Percentiles rank a stretch among this genome's conserved stretches.
These are phyloP conservation scores for Carex littledalei DNA, from an alignment of 176 grass and related monocot species.

Conservation along the genomic window DNA sequence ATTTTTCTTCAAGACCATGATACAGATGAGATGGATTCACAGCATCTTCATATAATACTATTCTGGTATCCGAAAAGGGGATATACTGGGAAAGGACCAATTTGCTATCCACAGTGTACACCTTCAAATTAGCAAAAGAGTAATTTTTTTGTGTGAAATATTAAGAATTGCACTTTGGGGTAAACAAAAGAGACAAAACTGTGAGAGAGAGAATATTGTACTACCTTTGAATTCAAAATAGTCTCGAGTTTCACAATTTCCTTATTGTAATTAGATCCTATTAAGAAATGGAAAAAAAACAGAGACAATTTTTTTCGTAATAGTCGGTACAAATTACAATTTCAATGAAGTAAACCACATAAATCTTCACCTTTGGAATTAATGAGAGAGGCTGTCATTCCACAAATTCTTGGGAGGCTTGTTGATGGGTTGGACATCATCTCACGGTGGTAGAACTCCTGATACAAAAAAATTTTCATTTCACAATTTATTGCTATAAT, in stretches of 20 bases:
- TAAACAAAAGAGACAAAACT: not conserved
- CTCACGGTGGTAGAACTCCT: slow-evolving; percentile 74
- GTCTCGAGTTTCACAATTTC: slow-evolving; percentile 48
- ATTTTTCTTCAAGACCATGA: slow-evolving; percentile 13
- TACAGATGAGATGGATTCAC: slow-evolving; percentile 9
- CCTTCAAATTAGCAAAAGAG: slow-evolving; percentile 40
- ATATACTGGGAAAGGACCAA: slow-evolving; percentile 41
- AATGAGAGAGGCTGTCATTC: slow-evolving; percentile 66
- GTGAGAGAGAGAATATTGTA: not conserved
- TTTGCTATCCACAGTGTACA: slow-evolving; percentile 67
- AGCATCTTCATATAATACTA: slow-evolving; percentile 42
- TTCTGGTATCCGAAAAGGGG: slow-evolving; percentile 54
- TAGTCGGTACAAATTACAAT: not conserved
- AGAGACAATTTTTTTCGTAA: not conserved
- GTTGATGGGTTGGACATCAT: slow-evolving; percentile 25
- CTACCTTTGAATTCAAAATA: slow-evolving; percentile 72
- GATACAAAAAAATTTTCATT: not conserved
- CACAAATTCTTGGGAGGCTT: slow-evolving; percentile 66
- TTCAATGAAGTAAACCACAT: not conserved
- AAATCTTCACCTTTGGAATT: slow-evolving; percentile 45
- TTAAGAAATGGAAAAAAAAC: not conserved
- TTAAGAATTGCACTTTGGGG: too few relatives aligned
- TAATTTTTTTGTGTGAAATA: not conserved
- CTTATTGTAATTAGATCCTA: not conserved
- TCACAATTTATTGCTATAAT: not conserved